These are phyloP conservation scores for Leucaena leucocephala DNA, from an alignment of 306 rosid species.

Conservation along the genomic window DNA sequence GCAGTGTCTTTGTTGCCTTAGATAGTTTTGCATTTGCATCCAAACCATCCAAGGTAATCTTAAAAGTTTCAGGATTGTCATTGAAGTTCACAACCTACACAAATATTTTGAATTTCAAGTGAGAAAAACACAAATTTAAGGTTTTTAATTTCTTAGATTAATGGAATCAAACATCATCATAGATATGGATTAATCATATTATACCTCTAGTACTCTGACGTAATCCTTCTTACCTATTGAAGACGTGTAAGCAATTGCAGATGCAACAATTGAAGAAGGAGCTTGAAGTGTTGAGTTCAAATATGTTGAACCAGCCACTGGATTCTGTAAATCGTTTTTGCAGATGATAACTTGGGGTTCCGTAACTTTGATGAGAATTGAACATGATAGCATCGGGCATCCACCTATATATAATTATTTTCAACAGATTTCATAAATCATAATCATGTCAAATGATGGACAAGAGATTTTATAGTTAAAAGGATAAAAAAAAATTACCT, in stretches of 20 bases:
- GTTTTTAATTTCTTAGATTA: background rate
- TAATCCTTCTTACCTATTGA: conserved; percentile 40
- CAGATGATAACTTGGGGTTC: conserved; percentile 84
- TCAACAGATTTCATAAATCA: too few relatives aligned
- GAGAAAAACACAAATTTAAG: too few relatives aligned
- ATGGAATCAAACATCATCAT: background rate
- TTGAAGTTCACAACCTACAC: too few relatives aligned
- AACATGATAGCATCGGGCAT: conserved; percentile 75
- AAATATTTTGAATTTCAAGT: too few relatives aligned
- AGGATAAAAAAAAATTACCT: too few relatives aligned
- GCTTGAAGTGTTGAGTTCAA: conserved; percentile 51
- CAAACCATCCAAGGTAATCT: conserved; percentile 46
- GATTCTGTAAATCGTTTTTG: conserved; percentile 54
- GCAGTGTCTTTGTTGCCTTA: conserved; percentile 47
- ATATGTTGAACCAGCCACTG: conserved; percentile 61
- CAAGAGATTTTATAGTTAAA: too few relatives aligned
- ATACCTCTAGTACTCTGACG: conserved; percentile 63
- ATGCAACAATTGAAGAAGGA: conserved; percentile 5
- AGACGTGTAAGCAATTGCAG: conserved; percentile 53
- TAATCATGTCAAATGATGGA: too few relatives aligned
- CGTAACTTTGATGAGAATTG: conserved; percentile 57
- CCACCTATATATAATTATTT: conserved; percentile 47
- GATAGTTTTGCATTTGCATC: conserved; percentile 25
- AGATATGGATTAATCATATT: background rate
- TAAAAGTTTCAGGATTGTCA: conserved; percentile 36